Evolutionary conservation across 106 monocot genomes (phyloP), one percentile per base, ranked within the genome.

Genomic region (Iris macrosiphon): DNA sequence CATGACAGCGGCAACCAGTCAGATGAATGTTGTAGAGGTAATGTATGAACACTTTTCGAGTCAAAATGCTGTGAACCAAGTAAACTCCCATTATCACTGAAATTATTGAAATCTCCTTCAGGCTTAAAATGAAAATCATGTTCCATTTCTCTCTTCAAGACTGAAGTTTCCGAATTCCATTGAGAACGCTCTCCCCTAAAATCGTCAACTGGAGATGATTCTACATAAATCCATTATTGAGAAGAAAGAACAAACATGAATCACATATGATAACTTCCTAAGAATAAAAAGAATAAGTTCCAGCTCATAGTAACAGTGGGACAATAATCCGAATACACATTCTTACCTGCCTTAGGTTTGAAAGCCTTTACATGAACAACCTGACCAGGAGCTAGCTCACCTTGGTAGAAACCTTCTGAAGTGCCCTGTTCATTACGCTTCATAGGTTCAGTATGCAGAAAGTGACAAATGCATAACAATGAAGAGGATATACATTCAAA

Each of bases 1-100:
- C 63, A 42, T 37, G 64, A 52, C 9, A 31, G 39, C 7, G 45
- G 59, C 13, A 64, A 79, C 66, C 52, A 67, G 18, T 48, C 21
- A 16, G 56, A 11, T 46, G 58, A 41, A 27, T 46, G 4, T 37
- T 33, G 46, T 45, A 32, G n/a, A 24, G 55, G 30, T 18, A 32
- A 38, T 70, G 24, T 40, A 13, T 0, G 18, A 45, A 58, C 27
- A 19, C 13, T 57, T 23, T 62, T 34, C 26, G 45, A 34, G 14
- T 62, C 52, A 64, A 11, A n/a, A 17, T 19, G 32, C 31, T 48
- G 34, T 18, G 15, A 27, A 37, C 40, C 34, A 60, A 14, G 34
- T 51, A 25, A 28, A 8, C 48, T 64, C 44, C n/a, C 62, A 52
- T 19, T 52, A 46, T 34, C 55, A 68, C n/a, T 35, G 6, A 61